Evolutionary conservation across 331 rosid species (phyloP).

Genomic region (Quercus tomentella): DNA sequence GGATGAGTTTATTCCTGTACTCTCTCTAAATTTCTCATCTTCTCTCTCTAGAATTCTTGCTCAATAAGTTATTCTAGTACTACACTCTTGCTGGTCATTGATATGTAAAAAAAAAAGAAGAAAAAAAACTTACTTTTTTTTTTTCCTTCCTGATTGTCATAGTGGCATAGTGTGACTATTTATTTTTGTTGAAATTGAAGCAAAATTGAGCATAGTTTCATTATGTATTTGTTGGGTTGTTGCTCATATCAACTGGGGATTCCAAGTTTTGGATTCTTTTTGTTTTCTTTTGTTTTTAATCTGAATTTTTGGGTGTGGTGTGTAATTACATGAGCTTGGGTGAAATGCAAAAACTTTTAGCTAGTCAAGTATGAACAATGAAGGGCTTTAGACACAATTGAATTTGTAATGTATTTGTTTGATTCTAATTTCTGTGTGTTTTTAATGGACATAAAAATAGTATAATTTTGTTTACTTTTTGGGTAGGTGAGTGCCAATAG

Average conservation of each 20-base stretch:
- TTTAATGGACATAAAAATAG: neutral
- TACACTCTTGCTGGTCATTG: too few species aligned
- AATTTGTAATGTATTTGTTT: neutral
- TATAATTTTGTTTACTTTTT: neutral
- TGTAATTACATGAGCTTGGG: neutral
- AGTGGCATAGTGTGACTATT: neutral
- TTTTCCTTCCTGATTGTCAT: neutral
- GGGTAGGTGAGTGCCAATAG: neutral
- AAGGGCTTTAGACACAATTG: neutral
- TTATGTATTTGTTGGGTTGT: neutral
- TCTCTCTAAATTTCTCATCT: neutral
- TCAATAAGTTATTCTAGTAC: too few species aligned
- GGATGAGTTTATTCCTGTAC: too few species aligned
- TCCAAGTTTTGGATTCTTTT: neutral
- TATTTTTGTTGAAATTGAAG: neutral
- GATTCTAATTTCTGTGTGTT: neutral
- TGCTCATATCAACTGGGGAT: neutral
- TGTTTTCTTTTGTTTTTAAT: neutral
- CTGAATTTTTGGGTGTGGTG: neutral
- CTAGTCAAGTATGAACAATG: neutral
- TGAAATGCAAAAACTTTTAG: neutral
- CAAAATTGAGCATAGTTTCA: neutral
- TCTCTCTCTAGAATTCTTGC: neutral
- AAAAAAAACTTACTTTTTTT: too few species aligned
- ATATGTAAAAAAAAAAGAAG: too few species aligned